Base-by-base conservation (phyloP, 2,329 filamentous ascomycete genomes). In the Phialophora macrospora region DNA sequence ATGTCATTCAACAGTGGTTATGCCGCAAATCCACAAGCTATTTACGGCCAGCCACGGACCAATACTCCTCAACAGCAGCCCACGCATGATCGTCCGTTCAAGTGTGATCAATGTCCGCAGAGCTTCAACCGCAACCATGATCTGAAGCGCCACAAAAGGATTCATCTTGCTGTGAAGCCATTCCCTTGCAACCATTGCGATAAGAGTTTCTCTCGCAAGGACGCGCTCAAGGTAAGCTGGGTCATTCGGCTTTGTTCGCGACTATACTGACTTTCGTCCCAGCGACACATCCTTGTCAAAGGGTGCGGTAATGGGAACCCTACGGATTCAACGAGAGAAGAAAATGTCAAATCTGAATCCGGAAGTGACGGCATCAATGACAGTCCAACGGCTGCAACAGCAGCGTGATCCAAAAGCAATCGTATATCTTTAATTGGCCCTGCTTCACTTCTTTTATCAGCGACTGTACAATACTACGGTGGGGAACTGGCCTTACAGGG, bases 81-180 rank as follows among this genome's bases (percentile, higher is more conserved):
- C 9, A 82, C 85, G 30, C 89, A 90, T 63, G 94, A 98, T 72
- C 87, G 94, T 4, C 95, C 95, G 0, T 98, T 96, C 82, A 93
- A 93, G 78, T 99, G 95, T 76, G 93, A 98, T 72, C 86, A 91
- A 75, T 99, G 95, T 74, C 87, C 91, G 0, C 92, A 96, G 76
- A 93, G 91, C 44, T 99, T 99, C 81, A 98, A 96, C 77, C 85
- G 95, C 4, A 98, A 98, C 71, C 95, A 98, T 75, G 95, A 98
- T 75, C 79, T 98, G 72, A 99, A 99, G 80, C 86, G 95, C 59
- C 95, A 99, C 77, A 97, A 97, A 82, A 84, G 93, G 57, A 98
- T 98, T 65, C 95, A 99, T 78, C 80, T 98, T 64, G 91, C 93
- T 0, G 92, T 98, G 48, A 99, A 99, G 82, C 95, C 95, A 0